A percentile compares a stretch with the other conserved stretches of the same genome.
phyloP scores from a whole-genome alignment of 441 rosid genomes.

The Gossypium davidsonii region DNA sequence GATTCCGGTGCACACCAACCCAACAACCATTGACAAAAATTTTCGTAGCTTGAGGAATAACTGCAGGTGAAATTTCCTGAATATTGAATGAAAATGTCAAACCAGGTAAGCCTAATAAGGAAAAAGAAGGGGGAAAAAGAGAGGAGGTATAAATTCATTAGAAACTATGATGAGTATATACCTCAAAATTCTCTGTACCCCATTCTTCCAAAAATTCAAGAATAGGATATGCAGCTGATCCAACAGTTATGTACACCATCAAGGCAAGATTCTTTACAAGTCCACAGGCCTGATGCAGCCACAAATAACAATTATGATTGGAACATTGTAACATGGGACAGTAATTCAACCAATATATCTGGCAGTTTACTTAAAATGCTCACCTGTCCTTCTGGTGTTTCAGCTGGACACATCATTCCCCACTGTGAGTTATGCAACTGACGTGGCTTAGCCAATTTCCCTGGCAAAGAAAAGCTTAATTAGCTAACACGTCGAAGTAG shows the following conservation, averaged over 20 bases:
- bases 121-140: not conserved
- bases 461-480: slow-evolving; percentile 32
- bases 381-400: slow-evolving; percentile 99
- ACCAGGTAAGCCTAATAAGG: not conserved
- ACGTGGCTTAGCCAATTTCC: slow-evolving; percentile 96
- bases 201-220: slow-evolving; percentile 89
- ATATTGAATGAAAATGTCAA: slow-evolving; percentile 18
- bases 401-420: slow-evolving; percentile 99
- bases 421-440: slow-evolving; percentile 98
- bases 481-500: not conserved
- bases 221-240: slow-evolving; percentile 89
- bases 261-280: slow-evolving; percentile 93
- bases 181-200: slow-evolving; percentile 99
- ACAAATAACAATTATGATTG: slow-evolving; percentile 4
- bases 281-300: slow-evolving; percentile 74
- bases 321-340: not conserved
- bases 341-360: not conserved
- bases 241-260: slow-evolving; percentile 96
- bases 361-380: slow-evolving; percentile 1
- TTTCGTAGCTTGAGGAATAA: slow-evolving; percentile 92
- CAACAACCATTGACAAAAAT: slow-evolving; percentile 94
- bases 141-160: not conserved
- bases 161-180: slow-evolving; percentile 19
- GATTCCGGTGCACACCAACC: slow-evolving; percentile 96
- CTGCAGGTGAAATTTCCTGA: slow-evolving; percentile 98